These are phyloP conservation scores for Leccinum sublutescens DNA, from an alignment of 768 basidiomycete genomes.

Conservation along the genomic window DNA sequence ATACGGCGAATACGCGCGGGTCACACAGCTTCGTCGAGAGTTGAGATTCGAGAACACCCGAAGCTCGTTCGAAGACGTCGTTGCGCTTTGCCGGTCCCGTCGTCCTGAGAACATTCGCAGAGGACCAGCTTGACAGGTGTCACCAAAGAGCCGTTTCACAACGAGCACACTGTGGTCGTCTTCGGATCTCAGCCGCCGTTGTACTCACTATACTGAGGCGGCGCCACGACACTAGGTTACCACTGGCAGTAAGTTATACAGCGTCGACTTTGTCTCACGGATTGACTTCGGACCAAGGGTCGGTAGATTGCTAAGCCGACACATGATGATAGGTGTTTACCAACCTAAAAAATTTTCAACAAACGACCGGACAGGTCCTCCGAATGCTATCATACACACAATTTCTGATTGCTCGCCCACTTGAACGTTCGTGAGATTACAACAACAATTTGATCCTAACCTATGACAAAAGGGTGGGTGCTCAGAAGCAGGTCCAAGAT, in stretches of 20 bases:
- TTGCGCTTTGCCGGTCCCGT: background rate
- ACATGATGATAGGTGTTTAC: background rate
- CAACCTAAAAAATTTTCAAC: background rate
- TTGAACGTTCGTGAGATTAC: background rate
- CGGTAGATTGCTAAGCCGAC: background rate
- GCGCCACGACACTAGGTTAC: background rate
- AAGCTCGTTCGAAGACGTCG: background rate
- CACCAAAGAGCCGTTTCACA: conserved; percentile 9
- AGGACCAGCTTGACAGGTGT: conserved; percentile 6
- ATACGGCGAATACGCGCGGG: background rate
- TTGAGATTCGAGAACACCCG: conserved; percentile 2
- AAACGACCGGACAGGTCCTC: background rate
- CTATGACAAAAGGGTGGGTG: background rate
- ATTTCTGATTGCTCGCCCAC: background rate
- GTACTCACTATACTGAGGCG: background rate
- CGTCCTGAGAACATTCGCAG: conserved; percentile 1
- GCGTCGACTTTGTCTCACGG: background rate
- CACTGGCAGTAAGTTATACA: background rate
- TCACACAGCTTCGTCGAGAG: background rate
- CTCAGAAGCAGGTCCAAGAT: background rate
- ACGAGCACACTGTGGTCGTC: background rate
- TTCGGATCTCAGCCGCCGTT: background rate
- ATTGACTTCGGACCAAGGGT: background rate
- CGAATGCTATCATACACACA: background rate
- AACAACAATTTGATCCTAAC: background rate